A percentile compares a stretch with the other conserved stretches of the same genome.
Evolutionary conservation across 164 flowering plant genomes (phyloP).

Genomic region (Vitis labrusca): DNA sequence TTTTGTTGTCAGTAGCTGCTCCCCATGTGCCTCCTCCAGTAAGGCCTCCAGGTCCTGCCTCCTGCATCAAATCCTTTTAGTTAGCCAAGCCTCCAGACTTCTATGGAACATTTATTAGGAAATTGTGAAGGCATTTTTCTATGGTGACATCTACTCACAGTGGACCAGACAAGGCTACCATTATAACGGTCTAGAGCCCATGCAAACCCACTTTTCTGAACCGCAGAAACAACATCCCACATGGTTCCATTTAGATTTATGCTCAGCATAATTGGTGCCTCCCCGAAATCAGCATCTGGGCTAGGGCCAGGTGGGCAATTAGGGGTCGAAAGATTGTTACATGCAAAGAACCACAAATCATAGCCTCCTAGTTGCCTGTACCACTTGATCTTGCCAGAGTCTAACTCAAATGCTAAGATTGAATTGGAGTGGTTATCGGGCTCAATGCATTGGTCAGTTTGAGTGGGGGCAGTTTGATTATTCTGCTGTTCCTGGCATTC

Average conservation of each 20-base stretch:
- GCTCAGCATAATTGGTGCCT: constrained; percentile 35
- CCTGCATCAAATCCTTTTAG: constrained; percentile 16
- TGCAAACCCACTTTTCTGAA: constrained; percentile 41
- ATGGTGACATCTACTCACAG: not conserved
- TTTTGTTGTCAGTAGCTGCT: constrained; percentile 39
- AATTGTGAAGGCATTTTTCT: too few relatives aligned
- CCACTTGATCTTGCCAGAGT: constrained; percentile 37
- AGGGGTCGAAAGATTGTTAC: constrained; percentile 17
- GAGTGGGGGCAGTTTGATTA: constrained; percentile 24
- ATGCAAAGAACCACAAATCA: constrained; percentile 33
- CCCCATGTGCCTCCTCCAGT: constrained; percentile 51
- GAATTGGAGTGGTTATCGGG: constrained; percentile 37
- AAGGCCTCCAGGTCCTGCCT: constrained; percentile 44
- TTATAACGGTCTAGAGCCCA: constrained; percentile 37
- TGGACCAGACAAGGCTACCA: constrained; percentile 32
- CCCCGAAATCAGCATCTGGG: constrained; percentile 36
- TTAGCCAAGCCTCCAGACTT: too few relatives aligned
- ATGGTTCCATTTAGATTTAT: constrained; percentile 10
- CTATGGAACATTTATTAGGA: too few relatives aligned
- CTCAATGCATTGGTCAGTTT: constrained; percentile 26
- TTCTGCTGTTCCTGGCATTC: constrained; percentile 34
- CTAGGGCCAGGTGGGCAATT: constrained; percentile 38
- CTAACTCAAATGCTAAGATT: constrained; percentile 33
- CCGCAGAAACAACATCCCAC: constrained; percentile 28
- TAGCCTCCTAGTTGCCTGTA: constrained; percentile 41